A percentile compares a stretch with the other conserved stretches of the same genome.
Conservation (phyloP, 306 rosid species). For the Sphenostylis stenocarpa region DNA sequence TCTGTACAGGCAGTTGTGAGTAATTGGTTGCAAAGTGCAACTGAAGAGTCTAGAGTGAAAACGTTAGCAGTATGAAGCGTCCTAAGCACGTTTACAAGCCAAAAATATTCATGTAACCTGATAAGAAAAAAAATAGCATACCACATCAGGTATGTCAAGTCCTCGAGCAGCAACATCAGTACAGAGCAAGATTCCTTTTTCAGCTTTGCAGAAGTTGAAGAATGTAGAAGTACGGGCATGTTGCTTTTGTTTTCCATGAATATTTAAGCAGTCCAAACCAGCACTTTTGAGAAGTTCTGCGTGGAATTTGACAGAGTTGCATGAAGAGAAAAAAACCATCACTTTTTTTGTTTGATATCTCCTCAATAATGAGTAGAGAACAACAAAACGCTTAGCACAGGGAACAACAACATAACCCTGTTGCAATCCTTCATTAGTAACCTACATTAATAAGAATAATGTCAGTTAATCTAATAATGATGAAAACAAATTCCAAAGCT, state of each 20-base stretch:
- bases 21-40: constrained; percentile 5
- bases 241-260: constrained; percentile 97
- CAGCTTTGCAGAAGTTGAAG: constrained; percentile 81
- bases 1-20: neutral
- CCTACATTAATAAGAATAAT: constrained; percentile 46
- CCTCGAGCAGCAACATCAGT: constrained; percentile 99
- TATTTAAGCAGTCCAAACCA: constrained; percentile 72
- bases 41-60: neutral
- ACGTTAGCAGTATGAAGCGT: neutral
- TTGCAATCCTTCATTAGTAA: constrained; percentile 92
- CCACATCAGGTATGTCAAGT: constrained; percentile 88
- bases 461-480: constrained; percentile 27
- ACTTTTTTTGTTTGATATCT: constrained; percentile 74
- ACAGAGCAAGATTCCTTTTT: constrained; percentile 89
- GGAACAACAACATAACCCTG: constrained; percentile 95
- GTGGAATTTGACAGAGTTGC: constrained; percentile 91
- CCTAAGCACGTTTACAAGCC: neutral
- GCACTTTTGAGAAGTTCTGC: constrained; percentile 76
- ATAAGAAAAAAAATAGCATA: constrained; percentile 31
- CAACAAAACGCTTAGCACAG: constrained; percentile 73
- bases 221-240: constrained; percentile 73
- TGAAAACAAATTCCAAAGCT: neutral
- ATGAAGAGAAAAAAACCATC: constrained; percentile 98
- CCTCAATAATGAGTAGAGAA: constrained; percentile 81
- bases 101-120: constrained; percentile 13